Base-by-base conservation (phyloP, 129 eudicot genomes). In the Erigeron canadensis region DNA sequence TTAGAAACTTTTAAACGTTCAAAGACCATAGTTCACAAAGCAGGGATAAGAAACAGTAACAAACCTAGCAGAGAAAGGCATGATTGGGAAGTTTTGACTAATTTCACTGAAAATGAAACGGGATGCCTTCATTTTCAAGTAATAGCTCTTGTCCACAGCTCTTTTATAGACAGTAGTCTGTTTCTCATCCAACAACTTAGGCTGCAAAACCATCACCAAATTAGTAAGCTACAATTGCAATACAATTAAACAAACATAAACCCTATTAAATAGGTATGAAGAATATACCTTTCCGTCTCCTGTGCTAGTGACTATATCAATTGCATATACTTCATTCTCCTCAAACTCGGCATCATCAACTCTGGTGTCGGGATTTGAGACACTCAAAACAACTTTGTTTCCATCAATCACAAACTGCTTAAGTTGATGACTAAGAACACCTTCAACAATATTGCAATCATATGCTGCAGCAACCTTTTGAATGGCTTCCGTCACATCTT, bases 261-360 rank as follows among this genome's bases (percentile, higher is more conserved):
- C 10, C 2, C 0, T 19, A 8, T 6, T 15, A 39, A 46, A 60
- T 7, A 23, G 16, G 39, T 3, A 3, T 10, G 16, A 23, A 37
- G 46, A 21, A 44, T 19, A 65, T 81, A 86, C 96, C 88, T 89
- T 89, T 71, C 95, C 96, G 17, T 92, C 98, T 76, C 96, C 96
- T 0, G 96, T 86, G 80, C 91, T 92, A 16, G 96, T 77, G 10
- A 86, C 85, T 44, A 92, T 89, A 72, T 92, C 98, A 70, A 92
- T 69, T 43, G 88, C 79, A 76, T 92, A 92, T 16, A 89, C 98
- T 65, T 91, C 98, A 59, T 91, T 91, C 84, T 88, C 98, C 74
- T 91, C 94, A 77, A 91, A 91, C 74, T 86, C 98, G 7, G 94
- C 94, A 53, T 92, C 96, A 73, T 87, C 98, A 18, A 92, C 98